These are phyloP conservation scores for Phytopythium sindhum DNA, from an alignment of 352 stramenopile genomes.

Conservation along the genomic window DNA sequence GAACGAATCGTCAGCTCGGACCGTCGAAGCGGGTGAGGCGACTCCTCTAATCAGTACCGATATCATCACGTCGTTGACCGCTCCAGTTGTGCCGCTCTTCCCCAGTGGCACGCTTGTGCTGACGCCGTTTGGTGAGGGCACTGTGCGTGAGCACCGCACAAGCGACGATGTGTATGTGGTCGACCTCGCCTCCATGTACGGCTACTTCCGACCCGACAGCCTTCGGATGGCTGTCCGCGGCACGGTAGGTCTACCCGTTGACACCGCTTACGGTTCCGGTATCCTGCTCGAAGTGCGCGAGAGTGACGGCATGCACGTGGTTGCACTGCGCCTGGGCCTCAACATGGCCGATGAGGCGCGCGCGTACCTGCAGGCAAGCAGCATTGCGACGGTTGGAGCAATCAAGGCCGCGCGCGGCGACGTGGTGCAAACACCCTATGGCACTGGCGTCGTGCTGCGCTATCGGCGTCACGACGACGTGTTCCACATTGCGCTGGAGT, in stretches of 20 bases:
- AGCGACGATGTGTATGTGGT: conserved; percentile 59
- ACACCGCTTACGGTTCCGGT: conserved; percentile 67
- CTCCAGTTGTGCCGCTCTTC: conserved; percentile 26
- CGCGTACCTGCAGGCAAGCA: conserved; percentile 57
- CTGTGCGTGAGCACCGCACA: conserved; percentile 40
- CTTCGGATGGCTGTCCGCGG: conserved; percentile 42
- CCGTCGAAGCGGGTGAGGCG: conserved; percentile 7
- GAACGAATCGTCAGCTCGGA: conserved; percentile 2
- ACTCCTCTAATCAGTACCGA: conserved; percentile 6
- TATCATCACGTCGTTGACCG: conserved; percentile 6
- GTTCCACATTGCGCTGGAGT: conserved; percentile 72
- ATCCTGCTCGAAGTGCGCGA: conserved; percentile 55
- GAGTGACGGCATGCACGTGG: conserved; percentile 66
- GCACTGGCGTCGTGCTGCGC: conserved; percentile 62
- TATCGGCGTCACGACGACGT: conserved; percentile 59
- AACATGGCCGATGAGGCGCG: conserved; percentile 41
- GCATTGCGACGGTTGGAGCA: conserved; percentile 34
- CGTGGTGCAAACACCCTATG: conserved; percentile 75
- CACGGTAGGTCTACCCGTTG: conserved; percentile 54
- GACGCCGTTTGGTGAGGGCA: conserved; percentile 68
- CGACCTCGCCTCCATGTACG: conserved; percentile 35
- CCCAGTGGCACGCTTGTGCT: conserved; percentile 42
- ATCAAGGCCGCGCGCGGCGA: conserved; percentile 75
- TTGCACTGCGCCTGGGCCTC: conserved; percentile 53
- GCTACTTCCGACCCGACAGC: conserved; percentile 41